Base-by-base conservation (phyloP, 164 flowering plant genomes). In the Liriodendron chinense region DNA sequence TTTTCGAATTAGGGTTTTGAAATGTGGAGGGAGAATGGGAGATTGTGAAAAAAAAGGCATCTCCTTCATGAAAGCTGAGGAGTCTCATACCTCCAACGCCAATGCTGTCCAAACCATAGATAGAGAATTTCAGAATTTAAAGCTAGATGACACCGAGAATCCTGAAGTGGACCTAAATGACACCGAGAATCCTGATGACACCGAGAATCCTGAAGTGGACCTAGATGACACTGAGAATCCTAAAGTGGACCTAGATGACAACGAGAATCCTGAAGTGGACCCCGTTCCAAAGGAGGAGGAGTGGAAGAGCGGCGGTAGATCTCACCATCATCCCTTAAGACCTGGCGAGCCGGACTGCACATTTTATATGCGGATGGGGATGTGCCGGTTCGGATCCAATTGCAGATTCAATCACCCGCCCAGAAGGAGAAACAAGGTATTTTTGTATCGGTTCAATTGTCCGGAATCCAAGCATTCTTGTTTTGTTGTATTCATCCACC, bases 381-480 rank as follows among this genome's bases (percentile, higher is more conserved):
- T 79, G 9, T 95, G 98, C 76, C 89, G 90, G 43, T 91, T 80
- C 80, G 93, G 93, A 34, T 69, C 72, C 24, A 82, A 76, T 81
- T 92, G 97, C 87, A 89, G 81, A 78, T 92, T 83, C 72, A 92
- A 89, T 86, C 94, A 92, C 65, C 97, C 94, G 9, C 65, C 77
- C 34, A 74, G 84, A 71, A 75, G 72, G 75, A 83, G 77, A 47
- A 73, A 26, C 26, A 88, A 80, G 84, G 87, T 87, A 34, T 14
- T 28, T 14, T 0, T 53, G 12, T 53, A 53, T 53, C 13, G 13
- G 43, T 7, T 34, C 43, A 34, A 34, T 34, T 34, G 43, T 34
- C 43, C 0, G 43, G 43, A 34, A 34, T 34, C 43, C 43, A 34
- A 34, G 43, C 43, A 34, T 34, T 34, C 43, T 34, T 7, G 43